phyloP scores from a whole-genome alignment of 208 protist species.

The Angomonas ambiguus region DNA sequence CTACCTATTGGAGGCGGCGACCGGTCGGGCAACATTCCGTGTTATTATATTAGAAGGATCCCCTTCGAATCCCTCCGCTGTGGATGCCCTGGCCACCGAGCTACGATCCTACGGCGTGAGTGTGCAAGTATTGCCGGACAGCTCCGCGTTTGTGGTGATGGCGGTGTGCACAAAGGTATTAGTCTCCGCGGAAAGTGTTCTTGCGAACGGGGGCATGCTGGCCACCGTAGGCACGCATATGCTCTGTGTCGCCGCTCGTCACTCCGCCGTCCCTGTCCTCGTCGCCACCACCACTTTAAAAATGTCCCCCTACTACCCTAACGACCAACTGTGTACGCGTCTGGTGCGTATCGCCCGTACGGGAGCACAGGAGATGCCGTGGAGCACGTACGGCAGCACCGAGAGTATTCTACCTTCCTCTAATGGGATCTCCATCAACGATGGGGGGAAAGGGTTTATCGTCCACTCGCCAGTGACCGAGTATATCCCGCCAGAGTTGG shows the following conservation, averaged over 20 bases:
- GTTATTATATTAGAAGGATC: slow-evolving; percentile 94
- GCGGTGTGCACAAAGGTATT: slow-evolving; percentile 96
- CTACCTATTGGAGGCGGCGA: slow-evolving; percentile 50
- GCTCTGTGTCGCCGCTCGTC: slow-evolving; percentile 93
- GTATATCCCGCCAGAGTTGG: slow-evolving; percentile 96
- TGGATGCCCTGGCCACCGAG: slow-evolving; percentile 57
- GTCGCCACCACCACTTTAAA: slow-evolving; percentile 95
- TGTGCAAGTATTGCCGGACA: slow-evolving; percentile 93
- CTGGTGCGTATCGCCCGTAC: slow-evolving; percentile 72
- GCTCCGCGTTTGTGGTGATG: slow-evolving; percentile 97
- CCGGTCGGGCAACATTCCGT: slow-evolving; percentile 59
- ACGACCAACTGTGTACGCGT: slow-evolving; percentile 89
- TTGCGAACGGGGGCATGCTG: slow-evolving; percentile 97
- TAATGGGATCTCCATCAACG: slow-evolving; percentile 30
- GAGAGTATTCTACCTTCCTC: slow-evolving; percentile 53
- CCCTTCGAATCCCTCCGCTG: slow-evolving; percentile 55
- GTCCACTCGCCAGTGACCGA: slow-evolving; percentile 94
- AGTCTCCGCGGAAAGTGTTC: slow-evolving; percentile 90
- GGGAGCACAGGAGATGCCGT: slow-evolving; percentile 77
- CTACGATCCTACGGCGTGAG: slow-evolving; percentile 72
- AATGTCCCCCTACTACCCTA: slow-evolving; percentile 95
- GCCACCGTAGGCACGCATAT: slow-evolving; percentile 90
- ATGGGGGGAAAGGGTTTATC: slow-evolving; percentile 39
- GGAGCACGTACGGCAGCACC: slow-evolving; percentile 71
- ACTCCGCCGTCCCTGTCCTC: slow-evolving; percentile 94